Evolutionary conservation across 2,329 filamentous ascomycete genomes (phyloP), one percentile per base, ranked within the genome.

Genomic region (Samsoniella hepiali): DNA sequence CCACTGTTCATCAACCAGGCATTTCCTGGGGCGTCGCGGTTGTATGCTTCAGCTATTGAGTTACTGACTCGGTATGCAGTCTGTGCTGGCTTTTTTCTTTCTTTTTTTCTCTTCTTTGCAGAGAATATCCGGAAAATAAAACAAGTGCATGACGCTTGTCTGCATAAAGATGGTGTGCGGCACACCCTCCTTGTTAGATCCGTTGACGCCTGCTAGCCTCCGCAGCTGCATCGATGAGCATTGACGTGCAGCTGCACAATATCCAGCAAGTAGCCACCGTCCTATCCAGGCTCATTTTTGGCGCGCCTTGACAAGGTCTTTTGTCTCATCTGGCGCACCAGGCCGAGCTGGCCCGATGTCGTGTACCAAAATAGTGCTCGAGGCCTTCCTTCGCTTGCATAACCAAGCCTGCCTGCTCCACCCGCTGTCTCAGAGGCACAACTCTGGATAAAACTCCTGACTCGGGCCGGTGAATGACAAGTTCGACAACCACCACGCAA

Each of bases 171-270:
- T 42, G 58, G 55, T 47, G 49, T 27, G 22, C 40, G 7, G 38
- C 47, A 53, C 58, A 45, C 58, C 58, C 38, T 62, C 58, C 58
- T 8, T 45, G 58, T 61, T 22, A 55, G 58, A 62, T 51, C 34
- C 58, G 49, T 45, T 47, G 58, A 62, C 50, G 31, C 50, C 47
- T 31, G 50, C 27, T 36, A 51, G 47, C 47, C 31, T 55, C 38
- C 49, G 55, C 40, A 47, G 29, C n/a, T 50, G 58, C 50, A 62
- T n/a, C 50, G 50, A 62, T 55, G 38, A 44, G 36, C 40, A 54
- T 62, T 62, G 58, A 54, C 58, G 50, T 62, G 58, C 58, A 62
- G 58, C 58, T 60, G 58, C 40, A 53, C 58, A 47, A n/a, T 36
- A 31, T 38, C 3, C 56, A 58, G 42, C n/a, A 27, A n/a, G 29